phyloP scores from a whole-genome alignment of 1,284 basidiomycete genomes.

The Mycosarcoma mackinlayi region DNA sequence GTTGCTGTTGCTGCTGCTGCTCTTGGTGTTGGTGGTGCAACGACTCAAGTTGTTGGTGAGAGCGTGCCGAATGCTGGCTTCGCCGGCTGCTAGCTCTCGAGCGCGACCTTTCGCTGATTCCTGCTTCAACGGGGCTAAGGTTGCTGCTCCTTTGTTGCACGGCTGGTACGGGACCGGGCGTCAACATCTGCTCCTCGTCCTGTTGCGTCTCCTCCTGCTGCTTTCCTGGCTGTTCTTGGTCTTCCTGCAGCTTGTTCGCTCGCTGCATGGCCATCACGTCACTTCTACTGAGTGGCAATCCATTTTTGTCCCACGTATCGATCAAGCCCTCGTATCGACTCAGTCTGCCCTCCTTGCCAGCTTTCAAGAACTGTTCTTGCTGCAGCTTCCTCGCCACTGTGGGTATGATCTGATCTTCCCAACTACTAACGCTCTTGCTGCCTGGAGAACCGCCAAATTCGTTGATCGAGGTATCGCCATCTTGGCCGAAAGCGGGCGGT shows the following conservation, averaged over 20 bases:
- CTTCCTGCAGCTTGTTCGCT: conserved; percentile 21
- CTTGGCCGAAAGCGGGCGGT: conserved; percentile 24
- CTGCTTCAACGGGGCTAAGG: conserved; percentile 16
- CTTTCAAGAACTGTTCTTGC: conserved; percentile 47
- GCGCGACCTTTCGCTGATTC: conserved; percentile 4
- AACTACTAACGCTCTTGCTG: conserved; percentile 42
- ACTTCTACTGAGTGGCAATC: conserved; percentile 49
- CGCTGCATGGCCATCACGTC: conserved; percentile 24
- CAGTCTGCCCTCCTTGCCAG: conserved; percentile 32
- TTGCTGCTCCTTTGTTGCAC: conserved; percentile 4
- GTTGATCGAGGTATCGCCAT: neutral
- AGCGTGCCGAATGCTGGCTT: conserved; percentile 11
- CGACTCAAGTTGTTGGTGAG: too few species aligned
- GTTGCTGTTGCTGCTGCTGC: neutral
- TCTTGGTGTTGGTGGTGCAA: conserved; percentile 4
- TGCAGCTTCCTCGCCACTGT: conserved; percentile 53
- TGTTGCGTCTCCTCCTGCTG: conserved; percentile 17
- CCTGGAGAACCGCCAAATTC: conserved; percentile 22
- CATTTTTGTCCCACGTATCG: conserved; percentile 60
- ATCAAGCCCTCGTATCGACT: conserved; percentile 54
- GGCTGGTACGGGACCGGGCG: conserved; percentile 2
- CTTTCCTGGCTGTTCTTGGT: too few species aligned
- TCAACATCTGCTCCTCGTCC: conserved; percentile 11
- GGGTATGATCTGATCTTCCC: conserved; percentile 60
- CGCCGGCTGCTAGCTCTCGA: conserved; percentile 23